phyloP scores from a whole-genome alignment of 2,329 filamentous ascomycete species.

The Dendrostoma leiphaemia region DNA sequence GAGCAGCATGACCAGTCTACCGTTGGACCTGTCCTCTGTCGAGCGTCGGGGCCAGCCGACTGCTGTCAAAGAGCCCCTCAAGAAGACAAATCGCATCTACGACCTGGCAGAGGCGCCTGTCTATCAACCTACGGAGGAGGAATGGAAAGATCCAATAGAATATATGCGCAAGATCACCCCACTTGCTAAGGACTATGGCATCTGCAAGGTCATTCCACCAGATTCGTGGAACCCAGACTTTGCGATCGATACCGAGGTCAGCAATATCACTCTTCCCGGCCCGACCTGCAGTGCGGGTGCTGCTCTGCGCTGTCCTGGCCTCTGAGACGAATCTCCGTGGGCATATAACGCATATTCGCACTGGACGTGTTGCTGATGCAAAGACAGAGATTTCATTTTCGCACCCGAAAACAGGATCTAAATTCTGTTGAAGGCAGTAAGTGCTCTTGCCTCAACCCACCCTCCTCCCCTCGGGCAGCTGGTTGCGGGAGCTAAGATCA shows the following conservation, averaged over 20 bases:
- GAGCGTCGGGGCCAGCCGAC: conserved; percentile 85
- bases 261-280: conserved; percentile 23
- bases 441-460: too few species aligned
- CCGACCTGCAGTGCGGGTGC: not conserved
- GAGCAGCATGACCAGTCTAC: conserved; percentile 55
- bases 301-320: not conserved
- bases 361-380: too few species aligned
- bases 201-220: conserved; percentile 94
- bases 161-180: conserved; percentile 91
- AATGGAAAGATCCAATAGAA: conserved; percentile 90
- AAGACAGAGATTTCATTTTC: conserved; percentile 86
- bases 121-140: conserved; percentile 84
- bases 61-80: conserved; percentile 71
- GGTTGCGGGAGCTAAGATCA: conserved; percentile 33
- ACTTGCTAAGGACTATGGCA: conserved; percentile 82
- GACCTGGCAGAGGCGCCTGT: conserved; percentile 87
- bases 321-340: not conserved
- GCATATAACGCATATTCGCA: conserved; percentile 7
- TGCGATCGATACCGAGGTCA: conserved; percentile 93
- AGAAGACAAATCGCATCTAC: conserved; percentile 76
- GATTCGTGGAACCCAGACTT: conserved; percentile 93
- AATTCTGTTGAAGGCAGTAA: conserved; percentile 98
- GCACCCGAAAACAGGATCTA: conserved; percentile 91
- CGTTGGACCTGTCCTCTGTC: conserved; percentile 83
- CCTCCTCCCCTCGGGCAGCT: conserved; percentile 4